These are phyloP conservation scores for Cladosporium sp. DNA, from an alignment of 2,329 filamentous ascomycete species.

Conservation along the genomic window DNA sequence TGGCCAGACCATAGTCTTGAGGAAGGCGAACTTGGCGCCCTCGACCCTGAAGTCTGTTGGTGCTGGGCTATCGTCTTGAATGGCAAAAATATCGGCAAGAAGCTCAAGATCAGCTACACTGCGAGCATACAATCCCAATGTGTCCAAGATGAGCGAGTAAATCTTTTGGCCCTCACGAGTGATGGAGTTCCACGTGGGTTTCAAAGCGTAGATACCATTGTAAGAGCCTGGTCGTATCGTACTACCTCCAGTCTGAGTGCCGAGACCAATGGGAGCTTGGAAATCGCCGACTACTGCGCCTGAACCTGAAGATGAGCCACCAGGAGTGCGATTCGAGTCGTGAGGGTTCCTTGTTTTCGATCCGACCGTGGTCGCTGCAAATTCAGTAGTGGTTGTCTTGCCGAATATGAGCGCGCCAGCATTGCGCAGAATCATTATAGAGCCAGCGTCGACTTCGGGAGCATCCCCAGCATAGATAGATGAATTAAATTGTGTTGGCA, in stretches of 20 bases:
- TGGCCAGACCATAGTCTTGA: conserved; percentile 56
- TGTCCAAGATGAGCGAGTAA: conserved; percentile 62
- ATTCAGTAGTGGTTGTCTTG: conserved; percentile 65
- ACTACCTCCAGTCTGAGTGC: conserved; percentile 32
- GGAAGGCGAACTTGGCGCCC: conserved; percentile 56
- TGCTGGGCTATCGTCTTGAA: conserved; percentile 52
- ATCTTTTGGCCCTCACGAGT: conserved; percentile 62
- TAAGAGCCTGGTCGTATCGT: conserved; percentile 22
- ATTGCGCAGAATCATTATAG: conserved; percentile 53
- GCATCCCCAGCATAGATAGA: conserved; percentile 52
- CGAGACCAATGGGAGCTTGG: conserved; percentile 27
- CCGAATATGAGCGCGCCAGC: conserved; percentile 61
- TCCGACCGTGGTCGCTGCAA: conserved; percentile 58
- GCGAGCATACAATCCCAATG: conserved; percentile 61
- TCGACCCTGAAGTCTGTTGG: conserved; percentile 35
- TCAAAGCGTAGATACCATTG: conserved; percentile 16
- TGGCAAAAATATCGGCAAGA: conserved; percentile 54
- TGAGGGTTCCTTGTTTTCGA: conserved; percentile 59
- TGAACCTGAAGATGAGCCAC: conserved; percentile 32
- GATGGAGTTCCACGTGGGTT: conserved; percentile 63
- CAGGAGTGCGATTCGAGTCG: conserved; percentile 36
- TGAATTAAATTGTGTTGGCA: conserved; percentile 60
- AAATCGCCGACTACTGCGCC: conserved; percentile 31
- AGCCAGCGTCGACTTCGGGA: conserved; percentile 54
- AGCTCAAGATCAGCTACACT: conserved; percentile 60